Percentiles rank a stretch among this genome's conserved stretches.
These are phyloP conservation scores for Halteria grandinella DNA, from an alignment of 73 alveolate species.

Conservation along the genomic window DNA sequence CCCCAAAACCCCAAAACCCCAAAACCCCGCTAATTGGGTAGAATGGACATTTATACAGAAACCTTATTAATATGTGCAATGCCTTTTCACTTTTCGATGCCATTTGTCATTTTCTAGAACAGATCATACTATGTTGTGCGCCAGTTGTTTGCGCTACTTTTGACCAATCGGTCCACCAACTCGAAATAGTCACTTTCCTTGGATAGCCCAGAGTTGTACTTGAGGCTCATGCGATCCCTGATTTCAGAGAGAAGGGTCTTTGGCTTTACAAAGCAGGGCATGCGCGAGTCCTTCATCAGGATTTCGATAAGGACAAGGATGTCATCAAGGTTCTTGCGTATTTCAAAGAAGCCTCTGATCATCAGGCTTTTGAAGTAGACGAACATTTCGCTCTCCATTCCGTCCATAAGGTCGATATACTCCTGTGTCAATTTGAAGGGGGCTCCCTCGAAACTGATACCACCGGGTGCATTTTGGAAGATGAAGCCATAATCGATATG, in stretches of 20 bases:
- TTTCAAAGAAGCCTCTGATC: slow-evolving; percentile 88
- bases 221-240: slow-evolving; percentile 66
- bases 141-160: slow-evolving; percentile 80
- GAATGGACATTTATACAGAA: too few species aligned
- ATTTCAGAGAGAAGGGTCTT: slow-evolving; percentile 52
- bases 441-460: slow-evolving; percentile 97
- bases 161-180: slow-evolving; percentile 78
- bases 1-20: slow-evolving; percentile 31
- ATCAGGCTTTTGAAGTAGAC: slow-evolving; percentile 81
- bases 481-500: slow-evolving; percentile 99
- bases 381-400: slow-evolving; percentile 87
- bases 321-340: slow-evolving; percentile 92
- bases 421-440: slow-evolving; percentile 98
- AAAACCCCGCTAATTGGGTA: background rate
- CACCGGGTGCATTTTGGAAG: slow-evolving; percentile 94
- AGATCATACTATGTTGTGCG: slow-evolving; percentile 88
- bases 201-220: slow-evolving; percentile 62
- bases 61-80: too few species aligned
- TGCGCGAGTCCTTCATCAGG: slow-evolving; percentile 69
- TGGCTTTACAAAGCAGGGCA: slow-evolving; percentile 89
- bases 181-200: slow-evolving; percentile 71
- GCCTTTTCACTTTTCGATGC: slow-evolving; percentile 73
- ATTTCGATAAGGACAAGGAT: slow-evolving; percentile 83
- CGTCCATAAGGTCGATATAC: slow-evolving; percentile 94
- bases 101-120: slow-evolving; percentile 86